Evolutionary conservation across 176 grass and related monocot genomes (phyloP).

Genomic region (Aegilops sharonensis): DNA sequence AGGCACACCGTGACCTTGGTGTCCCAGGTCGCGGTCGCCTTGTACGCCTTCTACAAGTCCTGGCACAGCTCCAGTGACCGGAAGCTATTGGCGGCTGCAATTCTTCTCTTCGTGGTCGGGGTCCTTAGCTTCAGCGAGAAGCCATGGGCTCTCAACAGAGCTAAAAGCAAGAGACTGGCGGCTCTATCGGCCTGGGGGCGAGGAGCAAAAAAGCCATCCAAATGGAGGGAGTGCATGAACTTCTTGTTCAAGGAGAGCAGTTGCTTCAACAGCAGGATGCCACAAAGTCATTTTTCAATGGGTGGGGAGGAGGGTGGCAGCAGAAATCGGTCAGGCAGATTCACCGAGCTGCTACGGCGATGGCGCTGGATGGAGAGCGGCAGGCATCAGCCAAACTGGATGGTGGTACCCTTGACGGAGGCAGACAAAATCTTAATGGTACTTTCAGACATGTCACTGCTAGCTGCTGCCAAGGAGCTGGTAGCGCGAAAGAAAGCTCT

Average conservation of each 20-base stretch:
- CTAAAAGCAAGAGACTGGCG: neutral
- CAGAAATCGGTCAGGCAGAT: too few species aligned
- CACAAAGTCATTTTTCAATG: too few species aligned
- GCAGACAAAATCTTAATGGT: neutral
- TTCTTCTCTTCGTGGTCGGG: neutral
- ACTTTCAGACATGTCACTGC: neutral
- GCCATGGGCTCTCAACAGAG: neutral
- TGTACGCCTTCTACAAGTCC: constrained; percentile 21
- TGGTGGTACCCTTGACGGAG: neutral
- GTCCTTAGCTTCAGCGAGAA: constrained; percentile 19
- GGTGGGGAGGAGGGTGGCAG: too few species aligned
- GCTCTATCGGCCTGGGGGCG: neutral
- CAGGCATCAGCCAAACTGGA: neutral
- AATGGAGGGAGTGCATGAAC: too few species aligned
- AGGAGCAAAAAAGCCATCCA: too few species aligned
- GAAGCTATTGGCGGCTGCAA: neutral
- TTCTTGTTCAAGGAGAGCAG: too few species aligned
- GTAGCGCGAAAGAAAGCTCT: neutral
- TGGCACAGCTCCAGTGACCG: neutral
- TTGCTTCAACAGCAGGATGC: too few species aligned
- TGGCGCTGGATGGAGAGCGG: neutral
- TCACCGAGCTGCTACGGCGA: too few species aligned
- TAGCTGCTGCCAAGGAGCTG: neutral
- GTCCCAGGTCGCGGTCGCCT: neutral
- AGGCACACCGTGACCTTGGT: constrained; percentile 9